phyloP scores from a whole-genome alignment of 2,329 filamentous ascomycete species.

The Aspergillus chevalieri region DNA sequence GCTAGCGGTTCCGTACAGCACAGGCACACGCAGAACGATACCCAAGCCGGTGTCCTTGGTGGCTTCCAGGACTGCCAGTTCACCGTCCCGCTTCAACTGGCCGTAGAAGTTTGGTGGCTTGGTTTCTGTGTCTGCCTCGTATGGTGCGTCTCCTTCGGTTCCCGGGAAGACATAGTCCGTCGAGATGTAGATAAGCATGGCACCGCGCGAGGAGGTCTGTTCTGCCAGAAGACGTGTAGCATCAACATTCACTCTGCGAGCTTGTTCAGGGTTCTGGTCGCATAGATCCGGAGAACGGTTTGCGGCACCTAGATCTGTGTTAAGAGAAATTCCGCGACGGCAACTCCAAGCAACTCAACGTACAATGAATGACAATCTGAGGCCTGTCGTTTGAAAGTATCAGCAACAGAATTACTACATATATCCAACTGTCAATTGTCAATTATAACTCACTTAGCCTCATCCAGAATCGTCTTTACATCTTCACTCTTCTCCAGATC shows the following conservation, averaged over 20 bases:
- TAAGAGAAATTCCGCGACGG: constrained; percentile 5
- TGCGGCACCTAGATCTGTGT: constrained; percentile 59
- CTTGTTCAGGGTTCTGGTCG: constrained; percentile 69
- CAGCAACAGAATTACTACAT: not conserved
- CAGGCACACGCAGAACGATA: constrained; percentile 71
- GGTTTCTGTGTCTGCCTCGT: constrained; percentile 58
- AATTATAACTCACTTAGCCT: constrained; percentile 43
- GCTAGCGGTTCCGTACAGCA: constrained; percentile 74
- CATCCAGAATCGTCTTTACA: constrained; percentile 43
- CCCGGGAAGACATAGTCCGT: constrained; percentile 75
- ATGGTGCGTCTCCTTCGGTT: constrained; percentile 76
- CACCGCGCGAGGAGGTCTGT: constrained; percentile 53
- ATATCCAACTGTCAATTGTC: not conserved
- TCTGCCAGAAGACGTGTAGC: constrained; percentile 62
- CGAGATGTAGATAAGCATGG: constrained; percentile 57
- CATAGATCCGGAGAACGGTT: constrained; percentile 85
- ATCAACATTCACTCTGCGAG: constrained; percentile 66
- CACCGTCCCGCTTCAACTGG: constrained; percentile 66
- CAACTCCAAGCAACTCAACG: constrained; percentile 23
- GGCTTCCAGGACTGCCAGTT: constrained; percentile 62
- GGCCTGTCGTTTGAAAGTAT: constrained; percentile 47
- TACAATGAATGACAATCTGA: constrained; percentile 74
- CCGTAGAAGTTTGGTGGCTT: constrained; percentile 74
- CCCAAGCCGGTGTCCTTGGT: constrained; percentile 51
- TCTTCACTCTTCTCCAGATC: constrained; percentile 44